Conservation (phyloP, 306 rosid genomes). For the Myrica gale region DNA sequence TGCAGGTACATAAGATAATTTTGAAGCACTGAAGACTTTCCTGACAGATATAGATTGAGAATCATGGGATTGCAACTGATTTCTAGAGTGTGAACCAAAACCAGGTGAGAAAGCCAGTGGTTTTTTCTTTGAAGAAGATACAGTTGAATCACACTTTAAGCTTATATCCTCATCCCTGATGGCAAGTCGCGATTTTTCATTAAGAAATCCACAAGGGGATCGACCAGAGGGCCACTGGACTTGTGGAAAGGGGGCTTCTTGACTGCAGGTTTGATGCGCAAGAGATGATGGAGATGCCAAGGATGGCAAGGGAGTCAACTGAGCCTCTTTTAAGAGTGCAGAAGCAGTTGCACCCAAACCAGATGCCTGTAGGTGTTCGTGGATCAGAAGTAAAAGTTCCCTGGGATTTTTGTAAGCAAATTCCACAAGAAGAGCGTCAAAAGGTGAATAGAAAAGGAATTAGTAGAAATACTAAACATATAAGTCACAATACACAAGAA, state of each 20-base stretch:
- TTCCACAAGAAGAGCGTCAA: constrained; percentile 27
- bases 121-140: constrained; percentile 57
- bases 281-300: constrained; percentile 76
- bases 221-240: constrained; percentile 92
- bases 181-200: constrained; percentile 49
- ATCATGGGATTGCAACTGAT: constrained; percentile 45
- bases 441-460: constrained; percentile 5
- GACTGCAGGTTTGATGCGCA: constrained; percentile 59
- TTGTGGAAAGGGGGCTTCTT: constrained; percentile 59
- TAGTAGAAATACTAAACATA: constrained; percentile 8
- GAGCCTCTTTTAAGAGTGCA: constrained; percentile 83
- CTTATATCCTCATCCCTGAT: constrained; percentile 57
- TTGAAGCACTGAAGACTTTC: constrained; percentile 44
- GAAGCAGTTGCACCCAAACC: constrained; percentile 73
- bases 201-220: constrained; percentile 66
- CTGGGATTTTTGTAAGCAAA: constrained; percentile 42
- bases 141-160: constrained; percentile 42
- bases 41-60: constrained; percentile 40
- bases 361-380: constrained; percentile 95
- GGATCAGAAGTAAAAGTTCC: constrained; percentile 88
- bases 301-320: constrained; percentile 76
- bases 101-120: constrained; percentile 65
- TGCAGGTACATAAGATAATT: constrained; percentile 46
- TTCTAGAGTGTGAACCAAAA: constrained; percentile 62
- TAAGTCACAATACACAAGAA: constrained; percentile 9